A percentile compares a stretch with the other conserved stretches of the same genome.
Evolutionary conservation across 129 eudicot species (phyloP).

Genomic region (Artemisia annua): DNA sequence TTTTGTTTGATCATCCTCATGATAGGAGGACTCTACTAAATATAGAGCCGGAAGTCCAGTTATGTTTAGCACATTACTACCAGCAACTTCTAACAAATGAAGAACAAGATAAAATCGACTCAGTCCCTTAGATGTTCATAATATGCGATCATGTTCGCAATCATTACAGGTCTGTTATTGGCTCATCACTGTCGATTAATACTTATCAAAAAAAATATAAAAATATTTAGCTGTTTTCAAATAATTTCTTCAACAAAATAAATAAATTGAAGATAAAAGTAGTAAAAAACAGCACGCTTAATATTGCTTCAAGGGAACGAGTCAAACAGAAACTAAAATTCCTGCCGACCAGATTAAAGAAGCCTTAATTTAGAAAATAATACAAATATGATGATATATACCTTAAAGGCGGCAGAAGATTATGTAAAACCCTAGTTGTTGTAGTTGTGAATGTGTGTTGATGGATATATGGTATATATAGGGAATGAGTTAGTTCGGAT

Average conservation of each 20-base stretch:
- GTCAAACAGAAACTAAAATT: constrained; percentile 47
- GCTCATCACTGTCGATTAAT: constrained; percentile 48
- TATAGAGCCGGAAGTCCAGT: too few relatives aligned
- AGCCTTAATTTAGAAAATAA: constrained; percentile 8
- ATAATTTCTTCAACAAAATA: constrained; percentile 17
- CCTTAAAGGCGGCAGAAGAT: neutral
- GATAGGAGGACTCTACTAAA: too few relatives aligned
- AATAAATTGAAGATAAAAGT: neutral
- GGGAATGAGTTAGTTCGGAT: too few relatives aligned
- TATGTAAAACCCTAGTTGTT: too few relatives aligned
- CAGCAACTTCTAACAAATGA: too few relatives aligned
- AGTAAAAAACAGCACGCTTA: constrained; percentile 40
- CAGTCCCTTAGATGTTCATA: constrained; percentile 98
- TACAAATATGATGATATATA: neutral
- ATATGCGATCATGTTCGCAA: constrained; percentile 85
- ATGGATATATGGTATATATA: too few relatives aligned
- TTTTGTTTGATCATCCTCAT: too few relatives aligned
- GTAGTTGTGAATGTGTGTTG: too few relatives aligned
- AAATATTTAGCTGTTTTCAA: neutral
- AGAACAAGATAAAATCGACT: constrained; percentile 36
- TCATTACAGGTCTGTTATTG: constrained; percentile 84
- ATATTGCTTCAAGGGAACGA: constrained; percentile 82
- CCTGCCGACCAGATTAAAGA: constrained; percentile 55
- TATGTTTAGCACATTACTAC: too few relatives aligned
- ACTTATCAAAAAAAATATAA: neutral